Base-by-base conservation (phyloP, 768 basidiomycete genomes). In the Kwoniella newhampshirensis region DNA sequence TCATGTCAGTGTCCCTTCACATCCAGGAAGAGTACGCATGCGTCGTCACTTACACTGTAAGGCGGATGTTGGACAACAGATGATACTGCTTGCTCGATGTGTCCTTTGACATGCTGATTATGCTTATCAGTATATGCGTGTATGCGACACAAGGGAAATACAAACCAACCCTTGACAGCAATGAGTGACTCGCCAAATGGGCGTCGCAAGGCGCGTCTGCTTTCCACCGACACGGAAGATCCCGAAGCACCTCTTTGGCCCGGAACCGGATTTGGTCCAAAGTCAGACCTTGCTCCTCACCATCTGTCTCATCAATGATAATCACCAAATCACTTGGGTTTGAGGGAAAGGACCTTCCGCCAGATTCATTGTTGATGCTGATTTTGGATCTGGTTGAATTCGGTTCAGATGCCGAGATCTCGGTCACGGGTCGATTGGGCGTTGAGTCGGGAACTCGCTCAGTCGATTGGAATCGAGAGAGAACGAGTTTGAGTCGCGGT, bases 141-240 rank as follows among this genome's bases (percentile, higher is more conserved):
- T 7, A 43, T 13, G 17, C 26, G 15, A 20, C 26, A 21, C 26
- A 23, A 20, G 4, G 39, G 17, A 15, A 41, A 20, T 41, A n/a
- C n/a, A 9, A 37, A 9, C 36, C 18, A n/a, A 41, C 47, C 32
- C 23, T n/a, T 26, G 28, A 2, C n/a, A 48, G 28, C 2, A 48
- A 30, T 12, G 27, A 18, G 21, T 48, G 28, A 30, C 30, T 48
- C 12, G 47, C 47, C 2, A 48, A 30, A 11, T 30, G 18, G 7
- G 30, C 47, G 28, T 48, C 47, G 32, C 47, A 48, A 36, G 47
- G 47, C 47, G 27, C 12, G n/a, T 27, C n/a, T 28, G 44, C 20
- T 44, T 23, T 15, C 32, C 32, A 32, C 32, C 32, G 32, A 32
- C 32, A 32, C 32, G 32, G 32, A 32, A 6, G 13, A 32, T 32